phyloP scores from a whole-genome alignment of 2,329 filamentous ascomycete genomes.

The Stemphylium vesicarium region DNA sequence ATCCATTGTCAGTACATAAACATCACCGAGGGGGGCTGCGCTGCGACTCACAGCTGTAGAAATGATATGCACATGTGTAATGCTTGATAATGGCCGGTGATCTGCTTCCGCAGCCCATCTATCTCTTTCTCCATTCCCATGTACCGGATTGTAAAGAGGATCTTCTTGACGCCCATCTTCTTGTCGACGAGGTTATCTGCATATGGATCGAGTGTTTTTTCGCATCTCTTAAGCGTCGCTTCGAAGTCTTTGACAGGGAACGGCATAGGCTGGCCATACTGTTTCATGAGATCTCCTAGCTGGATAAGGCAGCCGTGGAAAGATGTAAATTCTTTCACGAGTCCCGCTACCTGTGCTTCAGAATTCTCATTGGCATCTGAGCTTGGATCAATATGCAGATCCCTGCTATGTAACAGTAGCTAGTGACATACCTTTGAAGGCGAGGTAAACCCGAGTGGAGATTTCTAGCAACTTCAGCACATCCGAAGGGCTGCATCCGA shows the following conservation, averaged over 20 bases:
- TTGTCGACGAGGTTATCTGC: constrained; percentile 39
- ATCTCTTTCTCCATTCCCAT: constrained; percentile 46
- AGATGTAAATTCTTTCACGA: constrained; percentile 39
- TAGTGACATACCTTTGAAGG: constrained; percentile 38
- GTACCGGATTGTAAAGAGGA: constrained; percentile 39
- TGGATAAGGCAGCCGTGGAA: constrained; percentile 39
- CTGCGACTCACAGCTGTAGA: constrained; percentile 33
- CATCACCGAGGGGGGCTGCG: not conserved
- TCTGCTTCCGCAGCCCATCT: constrained; percentile 35
- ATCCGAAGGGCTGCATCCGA: constrained; percentile 41
- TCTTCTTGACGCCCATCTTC: constrained; percentile 40
- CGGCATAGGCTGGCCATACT: constrained; percentile 40
- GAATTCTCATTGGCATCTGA: constrained; percentile 45
- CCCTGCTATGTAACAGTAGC: not conserved
- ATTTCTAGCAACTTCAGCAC: constrained; percentile 41
- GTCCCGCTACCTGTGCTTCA: constrained; percentile 38
- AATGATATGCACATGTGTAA: constrained; percentile 42
- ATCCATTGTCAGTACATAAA: constrained; percentile 12
- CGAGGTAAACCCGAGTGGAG: constrained; percentile 41
- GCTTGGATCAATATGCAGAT: constrained; percentile 12
- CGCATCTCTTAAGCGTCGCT: constrained; percentile 39
- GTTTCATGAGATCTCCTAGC: constrained; percentile 40
- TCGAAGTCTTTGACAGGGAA: constrained; percentile 40
- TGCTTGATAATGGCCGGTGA: constrained; percentile 40
- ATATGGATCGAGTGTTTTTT: constrained; percentile 38